These are phyloP conservation scores for Amphichorda felina DNA, from an alignment of 2,329 filamentous ascomycete species.

Conservation along the genomic window DNA sequence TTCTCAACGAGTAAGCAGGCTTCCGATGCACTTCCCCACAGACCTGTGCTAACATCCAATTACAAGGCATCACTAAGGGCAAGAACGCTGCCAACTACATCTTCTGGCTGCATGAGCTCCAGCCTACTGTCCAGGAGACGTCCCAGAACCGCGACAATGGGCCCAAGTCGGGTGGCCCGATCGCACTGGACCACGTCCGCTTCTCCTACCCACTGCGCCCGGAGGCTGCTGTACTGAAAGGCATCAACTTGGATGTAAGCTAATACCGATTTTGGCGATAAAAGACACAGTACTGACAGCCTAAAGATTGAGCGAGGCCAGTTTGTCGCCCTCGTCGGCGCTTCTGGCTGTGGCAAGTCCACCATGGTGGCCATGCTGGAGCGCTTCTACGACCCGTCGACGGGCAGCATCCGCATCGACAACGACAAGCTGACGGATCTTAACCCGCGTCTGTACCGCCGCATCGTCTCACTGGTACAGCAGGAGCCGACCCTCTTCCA, in stretches of 20 bases:
- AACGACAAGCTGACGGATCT: constrained; percentile 15
- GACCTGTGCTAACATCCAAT: background rate
- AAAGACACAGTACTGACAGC: constrained; percentile 24
- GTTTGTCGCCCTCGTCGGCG: constrained; percentile 69
- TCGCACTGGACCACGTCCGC: constrained; percentile 63
- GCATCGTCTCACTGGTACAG: constrained; percentile 32
- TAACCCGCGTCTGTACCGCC: constrained; percentile 33
- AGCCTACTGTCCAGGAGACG: constrained; percentile 28
- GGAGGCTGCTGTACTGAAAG: constrained; percentile 24
- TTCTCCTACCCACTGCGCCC: constrained; percentile 49
- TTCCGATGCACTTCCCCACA: constrained; percentile 4
- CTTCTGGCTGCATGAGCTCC: constrained; percentile 30
- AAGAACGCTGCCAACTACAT: constrained; percentile 36
- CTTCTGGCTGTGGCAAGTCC: constrained; percentile 88
- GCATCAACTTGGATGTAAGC: constrained; percentile 25
- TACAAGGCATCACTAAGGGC: constrained; percentile 33
- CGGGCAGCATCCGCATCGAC: constrained; percentile 15
- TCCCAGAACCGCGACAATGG: constrained; percentile 22
- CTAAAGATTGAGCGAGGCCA: constrained; percentile 31
- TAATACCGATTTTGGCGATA: background rate
- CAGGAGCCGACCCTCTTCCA: constrained; percentile 36
- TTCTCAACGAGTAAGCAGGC: constrained; percentile 42
- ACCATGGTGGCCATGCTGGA: constrained; percentile 15
- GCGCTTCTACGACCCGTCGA: constrained; percentile 11
- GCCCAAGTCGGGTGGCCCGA: constrained; percentile 34